These are phyloP conservation scores for Penicillium pulvis DNA, from an alignment of 495 filamentous ascomycete species.

Conservation along the genomic window DNA sequence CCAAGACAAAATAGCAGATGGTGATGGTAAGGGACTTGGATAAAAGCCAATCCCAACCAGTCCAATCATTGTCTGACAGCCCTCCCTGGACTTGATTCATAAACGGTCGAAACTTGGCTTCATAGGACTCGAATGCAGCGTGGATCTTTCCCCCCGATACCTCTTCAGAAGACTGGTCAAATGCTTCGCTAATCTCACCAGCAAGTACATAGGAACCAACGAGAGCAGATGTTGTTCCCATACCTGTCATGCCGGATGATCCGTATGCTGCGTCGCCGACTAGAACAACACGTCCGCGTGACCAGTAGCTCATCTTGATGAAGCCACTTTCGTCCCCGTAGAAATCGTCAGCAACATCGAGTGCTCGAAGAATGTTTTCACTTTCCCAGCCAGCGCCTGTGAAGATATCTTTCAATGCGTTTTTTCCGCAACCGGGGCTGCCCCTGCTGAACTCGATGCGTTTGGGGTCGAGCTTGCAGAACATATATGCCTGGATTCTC, in stretches of 20 bases:
- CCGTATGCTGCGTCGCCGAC: conserved; percentile 61
- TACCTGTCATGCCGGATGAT: conserved; percentile 47
- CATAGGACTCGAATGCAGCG: too few species aligned
- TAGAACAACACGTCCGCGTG: conserved; percentile 46
- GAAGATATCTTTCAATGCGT: conserved; percentile 40
- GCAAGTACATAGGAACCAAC: conserved; percentile 56
- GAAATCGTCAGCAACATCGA: conserved; percentile 49
- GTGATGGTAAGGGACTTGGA: too few species aligned
- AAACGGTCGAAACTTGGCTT: too few species aligned
- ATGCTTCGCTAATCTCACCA: conserved; percentile 42
- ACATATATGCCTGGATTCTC: too few species aligned
- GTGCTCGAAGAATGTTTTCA: conserved; percentile 37
- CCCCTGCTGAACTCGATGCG: conserved; percentile 21
- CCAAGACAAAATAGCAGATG: too few species aligned
- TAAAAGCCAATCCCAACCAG: too few species aligned
- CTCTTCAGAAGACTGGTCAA: too few species aligned
- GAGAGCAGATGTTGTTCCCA: conserved; percentile 50
- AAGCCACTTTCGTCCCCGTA: conserved; percentile 44
- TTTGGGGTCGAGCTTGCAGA: not conserved
- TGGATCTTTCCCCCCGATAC: too few species aligned
- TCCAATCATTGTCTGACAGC: too few species aligned
- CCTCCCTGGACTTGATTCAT: too few species aligned
- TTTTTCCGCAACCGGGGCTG: conserved; percentile 35
- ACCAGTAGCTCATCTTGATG: conserved; percentile 48
- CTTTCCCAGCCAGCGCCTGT: conserved; percentile 48